Conservation (phyloP, 2,329 filamentous ascomycete species). For the Myriosclerotinia curreyana region DNA sequence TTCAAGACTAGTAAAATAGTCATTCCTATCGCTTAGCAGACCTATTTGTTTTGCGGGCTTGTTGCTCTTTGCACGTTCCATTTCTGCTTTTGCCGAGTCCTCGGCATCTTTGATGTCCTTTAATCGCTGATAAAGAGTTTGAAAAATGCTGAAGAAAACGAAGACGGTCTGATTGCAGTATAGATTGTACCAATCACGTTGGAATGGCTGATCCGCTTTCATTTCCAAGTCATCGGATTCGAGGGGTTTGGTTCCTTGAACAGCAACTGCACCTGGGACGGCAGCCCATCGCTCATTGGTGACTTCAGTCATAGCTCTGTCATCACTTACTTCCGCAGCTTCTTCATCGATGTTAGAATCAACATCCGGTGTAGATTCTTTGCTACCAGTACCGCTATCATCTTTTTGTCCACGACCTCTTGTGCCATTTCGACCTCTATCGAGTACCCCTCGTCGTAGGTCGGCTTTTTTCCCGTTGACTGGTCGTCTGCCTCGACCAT, state of each 20-base stretch:
- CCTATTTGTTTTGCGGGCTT: conserved; percentile 84
- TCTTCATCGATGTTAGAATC: conserved; percentile 77
- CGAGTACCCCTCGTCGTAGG: conserved; percentile 81
- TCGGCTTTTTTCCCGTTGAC: conserved; percentile 70
- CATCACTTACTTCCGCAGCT: conserved; percentile 58
- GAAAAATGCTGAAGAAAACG: conserved; percentile 91
- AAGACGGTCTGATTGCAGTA: conserved; percentile 90
- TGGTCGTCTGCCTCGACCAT: conserved; percentile 62
- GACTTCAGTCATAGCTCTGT: conserved; percentile 58
- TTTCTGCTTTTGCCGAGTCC: conserved; percentile 67
- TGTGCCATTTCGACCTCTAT: conserved; percentile 70
- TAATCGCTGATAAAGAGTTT: conserved; percentile 83
- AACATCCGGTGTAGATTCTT: conserved; percentile 84
- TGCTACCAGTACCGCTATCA: conserved; percentile 75
- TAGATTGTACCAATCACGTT: conserved; percentile 78
- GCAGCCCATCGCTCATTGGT: conserved; percentile 65
- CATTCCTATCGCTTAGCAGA: conserved; percentile 76
- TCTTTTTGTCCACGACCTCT: conserved; percentile 71
- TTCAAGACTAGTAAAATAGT: conserved; percentile 65
- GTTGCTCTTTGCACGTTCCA: conserved; percentile 66
- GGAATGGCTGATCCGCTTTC: conserved; percentile 77
- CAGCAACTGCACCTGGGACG: conserved; percentile 54
- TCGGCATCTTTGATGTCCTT: conserved; percentile 79
- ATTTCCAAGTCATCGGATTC: conserved; percentile 58
- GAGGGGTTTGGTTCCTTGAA: conserved; percentile 51